These are phyloP conservation scores for Nicotiana tomentosiformis DNA, from an alignment of 257 asterid species.

Conservation along the genomic window DNA sequence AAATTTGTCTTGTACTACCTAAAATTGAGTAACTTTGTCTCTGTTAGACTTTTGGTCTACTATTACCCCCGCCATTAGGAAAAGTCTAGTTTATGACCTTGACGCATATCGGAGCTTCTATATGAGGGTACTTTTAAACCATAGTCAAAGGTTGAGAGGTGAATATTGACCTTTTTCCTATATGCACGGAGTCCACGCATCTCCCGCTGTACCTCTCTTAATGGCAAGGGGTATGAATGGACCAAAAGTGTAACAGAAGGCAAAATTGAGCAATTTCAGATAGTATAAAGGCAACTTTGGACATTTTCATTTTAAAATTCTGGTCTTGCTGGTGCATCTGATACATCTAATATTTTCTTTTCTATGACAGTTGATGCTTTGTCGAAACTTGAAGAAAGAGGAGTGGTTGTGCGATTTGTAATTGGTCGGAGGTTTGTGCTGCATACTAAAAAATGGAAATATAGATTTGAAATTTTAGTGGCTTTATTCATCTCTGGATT, in stretches of 20 bases:
- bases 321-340: neutral
- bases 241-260: neutral
- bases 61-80: neutral
- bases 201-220: neutral
- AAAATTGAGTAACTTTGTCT: neutral
- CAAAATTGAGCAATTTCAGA: neutral
- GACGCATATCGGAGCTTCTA: neutral
- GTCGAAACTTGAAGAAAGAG: constrained; percentile 69
- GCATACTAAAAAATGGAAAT: constrained; percentile 7
- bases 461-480: neutral
- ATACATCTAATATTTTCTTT: constrained; percentile 7
- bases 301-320: neutral
- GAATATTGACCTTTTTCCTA: neutral
- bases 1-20: neutral
- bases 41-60: neutral
- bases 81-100: neutral
- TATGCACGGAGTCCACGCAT: neutral
- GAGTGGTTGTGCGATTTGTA: constrained; percentile 64
- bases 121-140: neutral
- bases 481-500: constrained; percentile 6
- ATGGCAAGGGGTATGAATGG: neutral
- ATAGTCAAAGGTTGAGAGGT: neutral
- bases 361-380: constrained; percentile 55
- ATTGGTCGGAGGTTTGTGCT: constrained; percentile 75
- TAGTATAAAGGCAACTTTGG: neutral